Base-by-base conservation (phyloP, 495 filamentous ascomycete species). In the Parachaetomium inaequale region DNA sequence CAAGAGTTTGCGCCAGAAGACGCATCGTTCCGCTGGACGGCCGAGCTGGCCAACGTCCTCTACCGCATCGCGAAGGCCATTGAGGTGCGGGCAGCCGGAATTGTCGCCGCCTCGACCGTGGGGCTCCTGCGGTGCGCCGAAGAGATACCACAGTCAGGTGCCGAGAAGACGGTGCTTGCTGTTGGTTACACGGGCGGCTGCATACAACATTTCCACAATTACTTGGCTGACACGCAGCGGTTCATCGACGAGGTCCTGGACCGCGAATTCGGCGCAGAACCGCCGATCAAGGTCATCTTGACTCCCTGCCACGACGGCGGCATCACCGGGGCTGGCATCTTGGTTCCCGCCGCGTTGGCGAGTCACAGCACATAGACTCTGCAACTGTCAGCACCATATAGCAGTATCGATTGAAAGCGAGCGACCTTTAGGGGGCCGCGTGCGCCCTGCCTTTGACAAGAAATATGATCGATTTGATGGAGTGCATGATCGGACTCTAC, bases 171-270 rank as follows among this genome's bases (percentile, higher is more conserved):
- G 25, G 86, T 90, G 65, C 72, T 93, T 50, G 84, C 88, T 6
- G 85, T 93, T 12, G 89, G 88, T 6, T 92, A 89, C 64, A 91
- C 89, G 0, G 89, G 89, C 8, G 88, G 89, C 21, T 90, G 88
- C 62, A 92, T 92, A 53, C 84, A 87, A 32, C 82, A 89, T 65
- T 92, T 91, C 65, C 89, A 88, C 19, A 76, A 86, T 61, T 92
- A 90, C 69, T 80, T 89, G 50, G 76, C 81, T 32, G 85, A 86
- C 66, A 89, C 87, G 61, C 87, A 91, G 70, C 67, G 72, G 55
- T 86, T 84, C 67, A 79, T 92, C 36, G 85, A 91, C 68, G 76
- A 80, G 8, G 80, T 92, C 3, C 78, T 90, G 51, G 77, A 79
- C 64, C 73, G 78, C 28, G 84, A 85, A 49, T 84, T 83, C 40